Evolutionary conservation across 257 asterid genomes (phyloP).

Genomic region (Solanum dulcamara): DNA sequence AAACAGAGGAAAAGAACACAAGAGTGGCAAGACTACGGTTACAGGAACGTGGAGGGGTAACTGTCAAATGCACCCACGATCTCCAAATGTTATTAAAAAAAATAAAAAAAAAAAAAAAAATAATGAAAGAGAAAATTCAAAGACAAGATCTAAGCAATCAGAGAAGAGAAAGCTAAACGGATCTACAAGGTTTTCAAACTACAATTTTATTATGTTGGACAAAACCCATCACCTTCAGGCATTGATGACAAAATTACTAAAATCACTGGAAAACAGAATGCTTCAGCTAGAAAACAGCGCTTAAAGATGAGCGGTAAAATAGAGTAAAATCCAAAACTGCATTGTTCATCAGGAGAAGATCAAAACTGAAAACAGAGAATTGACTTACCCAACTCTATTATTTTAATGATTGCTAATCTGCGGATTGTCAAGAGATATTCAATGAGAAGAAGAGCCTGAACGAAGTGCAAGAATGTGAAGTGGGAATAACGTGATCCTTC

Average conservation of each 20-base stretch:
- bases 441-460: neutral
- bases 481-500: neutral
- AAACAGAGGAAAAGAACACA: neutral
- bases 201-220: neutral
- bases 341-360: neutral
- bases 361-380: neutral
- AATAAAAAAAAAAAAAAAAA: neutral
- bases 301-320: neutral
- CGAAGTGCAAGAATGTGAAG: neutral
- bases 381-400: neutral
- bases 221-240: neutral
- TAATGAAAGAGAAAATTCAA: neutral
- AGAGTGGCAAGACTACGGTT: neutral
- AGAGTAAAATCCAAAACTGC: neutral
- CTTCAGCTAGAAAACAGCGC: neutral
- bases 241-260: neutral
- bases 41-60: neutral
- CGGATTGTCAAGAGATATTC: neutral
- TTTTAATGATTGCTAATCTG: neutral
- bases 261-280: neutral
- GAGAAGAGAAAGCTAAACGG: neutral
- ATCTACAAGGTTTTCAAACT: neutral
- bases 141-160: constrained; percentile 20
- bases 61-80: neutral
- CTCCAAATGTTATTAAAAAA: neutral